These are phyloP conservation scores for Fraxinus ornus DNA, from an alignment of 305 asterid species.

Conservation along the genomic window DNA sequence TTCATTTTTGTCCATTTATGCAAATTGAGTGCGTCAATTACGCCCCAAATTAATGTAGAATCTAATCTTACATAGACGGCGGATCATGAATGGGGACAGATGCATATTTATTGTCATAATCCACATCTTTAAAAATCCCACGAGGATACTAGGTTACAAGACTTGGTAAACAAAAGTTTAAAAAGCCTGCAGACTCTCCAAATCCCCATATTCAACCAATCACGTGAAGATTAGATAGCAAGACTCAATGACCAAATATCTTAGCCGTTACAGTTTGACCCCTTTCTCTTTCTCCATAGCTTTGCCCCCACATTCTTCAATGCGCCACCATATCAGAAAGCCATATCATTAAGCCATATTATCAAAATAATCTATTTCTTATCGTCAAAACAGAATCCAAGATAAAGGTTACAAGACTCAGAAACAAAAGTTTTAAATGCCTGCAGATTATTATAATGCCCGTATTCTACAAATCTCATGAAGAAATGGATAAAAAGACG, in stretches of 20 bases:
- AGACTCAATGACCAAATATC: not conserved
- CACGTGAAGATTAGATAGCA: not conserved
- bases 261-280: not conserved
- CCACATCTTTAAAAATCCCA: not conserved
- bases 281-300: not conserved
- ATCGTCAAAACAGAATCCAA: not conserved
- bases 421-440: not conserved
- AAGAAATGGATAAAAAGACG: not conserved
- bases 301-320: not conserved
- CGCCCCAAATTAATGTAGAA: not conserved
- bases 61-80: not conserved
- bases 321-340: not conserved
- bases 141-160: not conserved
- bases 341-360: not conserved
- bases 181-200: not conserved
- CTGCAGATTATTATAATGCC: not conserved
- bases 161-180: not conserved
- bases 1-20: slow-evolving; percentile 7
- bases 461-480: not conserved
- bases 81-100: not conserved
- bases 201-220: not conserved
- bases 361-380: not conserved
- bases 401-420: not conserved
- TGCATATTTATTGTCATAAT: not conserved
- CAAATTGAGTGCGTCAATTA: not conserved